Evolutionary conservation across 2,329 filamentous ascomycete species (phyloP), one percentile per base, ranked within the genome.

Genomic region (Didymosphaeria variabile): DNA sequence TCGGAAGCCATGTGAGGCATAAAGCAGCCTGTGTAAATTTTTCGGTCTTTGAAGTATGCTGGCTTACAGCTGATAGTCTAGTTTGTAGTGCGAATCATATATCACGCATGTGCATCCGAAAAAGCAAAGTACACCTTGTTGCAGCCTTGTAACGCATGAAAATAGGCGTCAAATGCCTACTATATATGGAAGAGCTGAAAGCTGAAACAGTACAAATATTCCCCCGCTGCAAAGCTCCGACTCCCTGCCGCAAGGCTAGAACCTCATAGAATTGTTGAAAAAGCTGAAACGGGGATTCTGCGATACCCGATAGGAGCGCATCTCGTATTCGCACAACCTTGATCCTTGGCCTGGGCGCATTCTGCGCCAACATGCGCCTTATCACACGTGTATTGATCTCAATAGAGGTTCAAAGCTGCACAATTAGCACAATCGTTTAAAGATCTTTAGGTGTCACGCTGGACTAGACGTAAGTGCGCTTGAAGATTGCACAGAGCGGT

Each of bases 161-260:
- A 29, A 47, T 3, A 21, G 45, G 23, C 23, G 23, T 15, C 19
- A 26, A 17, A 47, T 12, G 17, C 17, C 3, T 47, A 5, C 45
- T 29, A 47, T 47, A 29, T 29, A 47, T 47, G 45, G 45, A 26
- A 17, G 45, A 47, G 45, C 45, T 47, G 45, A 29, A 47, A 8
- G 13, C 5, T 21, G 12, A 47, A 26, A 29, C 17, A 29, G 45
- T 47, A 23, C 26, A 29, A 26, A 47, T 15, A 12, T 47, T 26
- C 26, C 45, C 17, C 10, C 12, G 10, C 13, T 47, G 45, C 45
- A 47, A 29, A 12, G 45, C 10, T 29, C 10, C 45, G 26, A 21
- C 19, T 29, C 21, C 26, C 45, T 47, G 21, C 21, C 12, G 21
- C 12, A 17, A 47, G 21, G 26, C 45, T 13, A 47, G 21, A 29